A percentile compares a stretch with the other conserved stretches of the same genome.
Conservation (phyloP, 306 rosid genomes). For the Casuarina glauca region DNA sequence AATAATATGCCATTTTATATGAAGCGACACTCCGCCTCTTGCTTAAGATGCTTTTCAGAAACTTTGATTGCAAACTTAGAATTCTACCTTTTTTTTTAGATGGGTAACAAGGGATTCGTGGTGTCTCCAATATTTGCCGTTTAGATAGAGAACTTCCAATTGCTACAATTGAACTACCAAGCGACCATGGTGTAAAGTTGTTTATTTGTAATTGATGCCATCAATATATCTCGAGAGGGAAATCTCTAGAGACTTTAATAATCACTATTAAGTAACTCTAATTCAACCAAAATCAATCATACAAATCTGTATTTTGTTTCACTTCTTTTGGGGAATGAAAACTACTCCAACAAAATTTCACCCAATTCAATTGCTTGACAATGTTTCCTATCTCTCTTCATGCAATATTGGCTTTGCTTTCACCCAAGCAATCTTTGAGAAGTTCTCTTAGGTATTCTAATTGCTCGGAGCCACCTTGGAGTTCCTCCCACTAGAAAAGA, state of each 20-base stretch:
- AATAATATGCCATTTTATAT: no score
- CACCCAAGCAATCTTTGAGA: conserved; percentile 49
- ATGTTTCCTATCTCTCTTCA: conserved; percentile 24
- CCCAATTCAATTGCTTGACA: conserved; percentile 19
- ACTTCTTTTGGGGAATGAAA: neutral
- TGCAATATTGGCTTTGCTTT: conserved; percentile 15
- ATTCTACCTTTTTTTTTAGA: no score
- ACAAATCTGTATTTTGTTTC: neutral
- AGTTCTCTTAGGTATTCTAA: conserved; percentile 62
- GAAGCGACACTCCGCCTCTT: no score
- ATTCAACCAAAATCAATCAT: neutral
- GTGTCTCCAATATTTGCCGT: no score
- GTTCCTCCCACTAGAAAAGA: conserved; percentile 81
- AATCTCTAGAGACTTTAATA: neutral
- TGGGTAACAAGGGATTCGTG: no score
- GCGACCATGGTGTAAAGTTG: neutral
- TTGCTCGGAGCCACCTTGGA: conserved; percentile 69
- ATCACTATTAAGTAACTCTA: neutral
- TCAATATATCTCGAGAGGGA: neutral
- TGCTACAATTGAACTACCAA: no score
- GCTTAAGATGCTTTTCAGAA: no score
- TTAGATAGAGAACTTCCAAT: no score
- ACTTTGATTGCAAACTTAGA: no score
- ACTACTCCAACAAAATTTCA: conserved; percentile 15
- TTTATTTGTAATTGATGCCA: neutral